Percentiles rank a stretch among this genome's conserved stretches.
Evolutionary conservation across 2,329 filamentous ascomycete genomes (phyloP).

Genomic region (Xylaria sp.): DNA sequence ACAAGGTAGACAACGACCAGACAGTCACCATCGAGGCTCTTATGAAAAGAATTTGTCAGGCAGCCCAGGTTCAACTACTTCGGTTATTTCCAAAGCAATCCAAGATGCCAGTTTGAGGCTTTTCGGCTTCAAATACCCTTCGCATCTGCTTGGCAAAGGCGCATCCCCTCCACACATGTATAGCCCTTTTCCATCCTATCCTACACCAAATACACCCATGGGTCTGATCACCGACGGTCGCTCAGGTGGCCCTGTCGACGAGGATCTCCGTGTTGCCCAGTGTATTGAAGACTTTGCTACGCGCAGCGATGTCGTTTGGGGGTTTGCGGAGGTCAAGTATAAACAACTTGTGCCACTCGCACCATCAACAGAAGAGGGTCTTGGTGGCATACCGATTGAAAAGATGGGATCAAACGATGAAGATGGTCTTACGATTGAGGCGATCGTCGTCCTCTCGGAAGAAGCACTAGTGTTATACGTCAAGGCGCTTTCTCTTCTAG

Average conservation of each 20-base stretch:
- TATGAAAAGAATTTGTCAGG: conserved; percentile 82
- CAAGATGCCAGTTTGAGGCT: conserved; percentile 87
- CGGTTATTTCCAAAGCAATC: conserved; percentile 92
- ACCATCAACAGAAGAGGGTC: conserved; percentile 78
- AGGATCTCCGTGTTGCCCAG: conserved; percentile 82
- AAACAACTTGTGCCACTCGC: conserved; percentile 93
- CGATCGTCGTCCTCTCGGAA: conserved; percentile 86
- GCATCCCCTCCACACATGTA: conserved; percentile 80
- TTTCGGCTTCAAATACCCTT: conserved; percentile 76
- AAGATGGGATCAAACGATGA: conserved; percentile 70
- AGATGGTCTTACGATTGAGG: conserved; percentile 84
- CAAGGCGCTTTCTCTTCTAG: conserved; percentile 88
- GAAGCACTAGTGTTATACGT: conserved; percentile 96
- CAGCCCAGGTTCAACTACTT: conserved; percentile 78
- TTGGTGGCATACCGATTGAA: conserved; percentile 71
- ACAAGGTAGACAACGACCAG: conserved; percentile 70
- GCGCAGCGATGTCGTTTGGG: conserved; percentile 94
- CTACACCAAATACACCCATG: conserved; percentile 68
- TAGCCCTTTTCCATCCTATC: conserved; percentile 86
- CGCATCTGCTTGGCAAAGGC: conserved; percentile 69
- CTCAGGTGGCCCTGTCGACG: conserved; percentile 72
- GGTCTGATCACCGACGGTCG: conserved; percentile 77
- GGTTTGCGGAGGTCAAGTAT: conserved; percentile 98
- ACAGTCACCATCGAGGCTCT: conserved; percentile 80
- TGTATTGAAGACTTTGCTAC: conserved; percentile 92